A percentile compares a stretch with the other conserved stretches of the same genome.
phyloP scores from a whole-genome alignment of 2,329 filamentous ascomycete genomes.

The Orbilia javanica region DNA sequence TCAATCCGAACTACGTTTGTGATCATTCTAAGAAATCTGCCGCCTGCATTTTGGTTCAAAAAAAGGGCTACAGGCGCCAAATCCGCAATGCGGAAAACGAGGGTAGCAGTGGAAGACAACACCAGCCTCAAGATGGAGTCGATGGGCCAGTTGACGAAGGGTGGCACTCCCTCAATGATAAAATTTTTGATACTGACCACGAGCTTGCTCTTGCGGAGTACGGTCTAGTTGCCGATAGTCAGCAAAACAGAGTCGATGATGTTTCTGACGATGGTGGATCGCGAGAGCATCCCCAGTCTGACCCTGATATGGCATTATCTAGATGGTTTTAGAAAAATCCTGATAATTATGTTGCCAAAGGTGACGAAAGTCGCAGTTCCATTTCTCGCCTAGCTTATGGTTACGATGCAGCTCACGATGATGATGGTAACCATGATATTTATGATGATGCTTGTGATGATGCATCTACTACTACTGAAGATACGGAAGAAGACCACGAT shows the following conservation, averaged over 20 bases:
- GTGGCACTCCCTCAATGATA: neutral
- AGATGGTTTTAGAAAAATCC: neutral
- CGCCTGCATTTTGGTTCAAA: neutral
- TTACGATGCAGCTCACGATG: neutral
- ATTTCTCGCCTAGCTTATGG: neutral
- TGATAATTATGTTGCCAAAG: neutral
- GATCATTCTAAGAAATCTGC: neutral
- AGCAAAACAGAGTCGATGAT: neutral
- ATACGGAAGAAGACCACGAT: slow-evolving; percentile 10
- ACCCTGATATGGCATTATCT: neutral
- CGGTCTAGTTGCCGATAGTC: neutral
- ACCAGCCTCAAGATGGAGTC: neutral
- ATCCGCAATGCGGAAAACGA: no score
- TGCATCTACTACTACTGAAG: neutral
- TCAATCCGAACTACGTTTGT: slow-evolving; percentile 2
- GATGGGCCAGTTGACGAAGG: neutral
- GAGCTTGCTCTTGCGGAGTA: neutral
- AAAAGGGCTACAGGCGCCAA: neutral
- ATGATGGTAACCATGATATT: no score
- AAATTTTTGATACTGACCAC: neutral
- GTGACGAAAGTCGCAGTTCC: neutral
- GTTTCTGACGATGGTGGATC: no score
- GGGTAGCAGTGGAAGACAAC: neutral
- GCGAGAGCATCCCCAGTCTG: neutral
- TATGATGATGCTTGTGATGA: slow-evolving; percentile 24